Evolutionary conservation across 2,329 filamentous ascomycete genomes (phyloP), one percentile per base, ranked within the genome.

Genomic region (Hymenoscyphus repandus): DNA sequence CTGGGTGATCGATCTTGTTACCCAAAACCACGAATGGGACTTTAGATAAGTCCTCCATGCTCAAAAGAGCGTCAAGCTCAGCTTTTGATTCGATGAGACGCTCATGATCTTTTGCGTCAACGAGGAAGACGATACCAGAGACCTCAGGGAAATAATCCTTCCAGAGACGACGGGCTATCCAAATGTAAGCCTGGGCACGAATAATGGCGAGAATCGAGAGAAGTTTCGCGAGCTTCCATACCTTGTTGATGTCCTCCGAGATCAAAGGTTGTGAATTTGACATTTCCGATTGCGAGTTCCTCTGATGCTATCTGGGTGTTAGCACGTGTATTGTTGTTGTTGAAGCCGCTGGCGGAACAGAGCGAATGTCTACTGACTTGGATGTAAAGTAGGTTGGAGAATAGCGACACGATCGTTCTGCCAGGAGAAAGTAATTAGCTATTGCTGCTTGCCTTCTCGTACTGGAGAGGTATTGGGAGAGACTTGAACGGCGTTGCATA

Each of bases 1-100:
- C 88, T 48, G 91, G 91, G 76, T 97, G 91, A 72, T 99, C 93
- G 71, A 99, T 99, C 83, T 99, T 99, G 83, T 99, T 99, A 64
- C 93, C 93, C 58, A 99, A 82, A 63, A 99, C 83, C 55, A 97
- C 82, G 71, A 97, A 97, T 49, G 93, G 93, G 7, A 96, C 93
- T 78, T 95, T 96, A 69, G 83, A 77, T 36, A 99, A 82, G 69
- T 97, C 92, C 74, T 99, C 93, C 92, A 99, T 96, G 56, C 88
- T 84, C 61, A 99, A 80, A 47, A 97, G 86, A 48, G 88, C 90
- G 68, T 99, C 93, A 57, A 99, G 87, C 77, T 99, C 93, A 64
- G 88, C 92, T 78, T 97, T 97, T 67, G 90, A 88, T 77, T 99
- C 93, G 64, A 79, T 70, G 70, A 99, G 88, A 62, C 93, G 90